Evolutionary conservation across 1,284 basidiomycete species (phyloP).

Genomic region (Cutaneotrichosporon dermatis): DNA sequence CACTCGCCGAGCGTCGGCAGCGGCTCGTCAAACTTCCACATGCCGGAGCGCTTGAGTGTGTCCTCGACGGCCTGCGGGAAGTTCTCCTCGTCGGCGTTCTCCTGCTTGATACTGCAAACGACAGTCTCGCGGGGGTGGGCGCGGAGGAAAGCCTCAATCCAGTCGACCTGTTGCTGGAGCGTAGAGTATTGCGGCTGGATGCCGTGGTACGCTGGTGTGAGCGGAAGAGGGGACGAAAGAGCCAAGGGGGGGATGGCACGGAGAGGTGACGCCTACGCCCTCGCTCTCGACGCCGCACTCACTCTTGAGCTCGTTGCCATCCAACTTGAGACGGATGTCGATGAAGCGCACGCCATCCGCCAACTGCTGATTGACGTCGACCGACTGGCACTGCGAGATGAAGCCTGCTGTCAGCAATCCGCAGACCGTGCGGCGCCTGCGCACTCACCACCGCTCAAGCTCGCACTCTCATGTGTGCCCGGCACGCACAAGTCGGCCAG

Average conservation of each 20-base stretch:
- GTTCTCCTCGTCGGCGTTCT: constrained; percentile 51
- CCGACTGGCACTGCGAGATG: constrained; percentile 46
- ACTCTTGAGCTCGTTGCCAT: constrained; percentile 53
- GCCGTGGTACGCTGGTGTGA: constrained; percentile 65
- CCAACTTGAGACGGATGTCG: constrained; percentile 71
- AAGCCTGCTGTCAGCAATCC: constrained; percentile 10
- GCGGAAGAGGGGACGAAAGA: neutral
- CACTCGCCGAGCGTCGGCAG: constrained; percentile 75
- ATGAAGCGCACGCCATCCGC: constrained; percentile 63
- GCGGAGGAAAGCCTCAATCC: constrained; percentile 62
- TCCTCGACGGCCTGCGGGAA: constrained; percentile 67
- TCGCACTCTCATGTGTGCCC: constrained; percentile 16
- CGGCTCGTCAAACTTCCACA: constrained; percentile 76
- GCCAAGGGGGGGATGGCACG: neutral
- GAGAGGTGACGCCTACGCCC: neutral
- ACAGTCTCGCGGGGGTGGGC: constrained; percentile 64
- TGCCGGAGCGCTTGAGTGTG: constrained; percentile 58
- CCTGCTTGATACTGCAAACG: constrained; percentile 81
- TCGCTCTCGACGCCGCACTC: constrained; percentile 7
- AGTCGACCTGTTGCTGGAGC: constrained; percentile 57
- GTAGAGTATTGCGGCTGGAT: constrained; percentile 63
- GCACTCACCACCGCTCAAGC: constrained; percentile 12
- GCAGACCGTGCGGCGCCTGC: neutral
- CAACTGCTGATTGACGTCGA: constrained; percentile 42
- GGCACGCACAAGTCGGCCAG: constrained; percentile 17